Percentiles rank a stretch among this genome's conserved stretches.
These are phyloP conservation scores for Paecilomyces sp. DNA, from an alignment of 2,329 filamentous ascomycete genomes.

Conservation along the genomic window DNA sequence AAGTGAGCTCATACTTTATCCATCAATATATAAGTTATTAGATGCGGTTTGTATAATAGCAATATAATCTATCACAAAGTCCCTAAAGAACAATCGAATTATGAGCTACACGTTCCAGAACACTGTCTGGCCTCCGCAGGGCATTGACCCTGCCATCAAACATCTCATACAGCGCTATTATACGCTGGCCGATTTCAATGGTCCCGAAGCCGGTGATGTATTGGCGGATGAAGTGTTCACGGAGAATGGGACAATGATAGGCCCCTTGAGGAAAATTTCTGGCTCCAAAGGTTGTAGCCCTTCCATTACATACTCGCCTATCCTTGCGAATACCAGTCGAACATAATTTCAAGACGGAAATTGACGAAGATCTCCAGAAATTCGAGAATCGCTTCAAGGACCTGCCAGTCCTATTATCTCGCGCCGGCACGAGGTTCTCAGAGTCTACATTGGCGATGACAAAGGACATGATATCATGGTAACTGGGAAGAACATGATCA, in stretches of 20 bases:
- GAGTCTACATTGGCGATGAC: neutral
- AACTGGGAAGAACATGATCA: neutral
- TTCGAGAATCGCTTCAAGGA: neutral
- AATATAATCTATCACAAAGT: neutral
- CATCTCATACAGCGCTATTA: neutral
- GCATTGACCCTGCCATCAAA: neutral
- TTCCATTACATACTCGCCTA: neutral
- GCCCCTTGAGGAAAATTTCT: neutral
- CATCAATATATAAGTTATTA: neutral
- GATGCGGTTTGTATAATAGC: neutral
- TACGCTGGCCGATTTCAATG: neutral
- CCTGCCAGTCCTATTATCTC: neutral
- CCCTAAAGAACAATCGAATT: neutral
- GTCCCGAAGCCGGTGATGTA: neutral
- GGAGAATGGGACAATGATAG: neutral
- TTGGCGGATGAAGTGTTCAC: neutral
- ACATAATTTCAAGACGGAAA: neutral
- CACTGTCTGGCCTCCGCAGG: neutral
- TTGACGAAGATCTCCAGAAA: neutral
- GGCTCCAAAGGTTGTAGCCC: neutral
- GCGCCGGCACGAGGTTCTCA: neutral
- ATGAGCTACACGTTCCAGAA: neutral
- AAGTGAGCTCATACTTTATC: neutral
- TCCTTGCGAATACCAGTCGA: neutral
- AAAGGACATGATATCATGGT: neutral